Base-by-base conservation (phyloP, 371 early-diverging fungal species). In the Saksenaea oblongispora region DNA sequence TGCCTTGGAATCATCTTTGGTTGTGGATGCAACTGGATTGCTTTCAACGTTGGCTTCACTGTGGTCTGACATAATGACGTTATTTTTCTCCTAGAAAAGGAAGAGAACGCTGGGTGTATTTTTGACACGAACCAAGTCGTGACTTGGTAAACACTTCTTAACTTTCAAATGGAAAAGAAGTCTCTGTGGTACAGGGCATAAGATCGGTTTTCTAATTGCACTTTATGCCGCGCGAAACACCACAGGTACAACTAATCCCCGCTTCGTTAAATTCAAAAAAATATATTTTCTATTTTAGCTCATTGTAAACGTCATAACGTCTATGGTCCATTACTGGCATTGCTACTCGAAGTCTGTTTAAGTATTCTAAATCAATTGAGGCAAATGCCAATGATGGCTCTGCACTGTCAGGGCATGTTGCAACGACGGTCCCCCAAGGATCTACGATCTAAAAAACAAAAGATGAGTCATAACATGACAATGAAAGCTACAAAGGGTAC, bases 311-410 rank as follows among this genome's bases (percentile, higher is more conserved):
- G 56, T 94, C 93, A 24, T 64, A 36, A 56, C 94, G 76, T 42
- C 88, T 74, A 66, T 94, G 92, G 5, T 69, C 64, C 69, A 87
- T 69, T 1, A 94, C 87, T 1, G 94, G 93, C 89, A 93, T 91
- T 63, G 89, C 88, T 17, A 57, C 42, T 34, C 95, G 78, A 24
- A 93, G 73, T 27, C 77, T 79, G 9, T 82, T 72, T 36, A 93
- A 58, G 34, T 73, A 79, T 1, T 79, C 76, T 5, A 92, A 65
- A 63, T 93, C 88, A 26, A 94, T 79, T 17, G 84, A 74, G 0
- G 88, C 93, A 2, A 87, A 58, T 1, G 89, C 91, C 11, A 93
- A 7, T 0, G 69, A 61, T 1, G 88, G 84, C 10, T 59, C 37
- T 17, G 65, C 65, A 15, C 63, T 66, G 39, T 81, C 83, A 56